Evolutionary conservation across 2,329 filamentous ascomycete genomes (phyloP), one percentile per base, ranked within the genome.

Genomic region (Phialophora chinensis): DNA sequence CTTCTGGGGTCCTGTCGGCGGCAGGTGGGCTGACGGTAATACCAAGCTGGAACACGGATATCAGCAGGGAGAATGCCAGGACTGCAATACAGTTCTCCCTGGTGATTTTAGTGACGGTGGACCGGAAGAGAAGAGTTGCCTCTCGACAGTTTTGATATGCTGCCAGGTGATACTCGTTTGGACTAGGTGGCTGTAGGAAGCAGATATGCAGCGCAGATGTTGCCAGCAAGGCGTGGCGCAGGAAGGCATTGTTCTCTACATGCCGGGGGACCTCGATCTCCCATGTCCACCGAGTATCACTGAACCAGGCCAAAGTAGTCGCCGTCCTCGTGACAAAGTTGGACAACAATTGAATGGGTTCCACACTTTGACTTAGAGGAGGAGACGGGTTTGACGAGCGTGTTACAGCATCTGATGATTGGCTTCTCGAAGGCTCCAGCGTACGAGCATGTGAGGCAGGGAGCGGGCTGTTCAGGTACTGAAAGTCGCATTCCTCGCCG

Each of bases 1-100:
- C 56, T 59, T 47, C 38, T 42, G 35, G 23, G 29, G 56, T 31
- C 25, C 4, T 20, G n/a, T 47, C 25, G 56, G 35, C 38, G 20
- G 35, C 38, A 29, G 56, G 35, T 47, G 14, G 4, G 11, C 14
- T 29, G 12, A 17, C 17, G 4, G 27, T 27, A 17, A 17, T 27
- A 27, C 56, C 56, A 42, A 59, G 56, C 56, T 59, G 56, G 31
- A 59, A 59, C 11, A 59, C 56, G 20, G 56, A 59, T 59, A 59
- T 59, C 56, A 59, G 8, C 17, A 59, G 31, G 25, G 56, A 59
- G 56, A 59, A 59, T 12, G 33, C 56, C 3, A 59, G 14, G 5
- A 59, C 56, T 59, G 56, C 56, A 25, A 59, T n/a, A 25, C 56
- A 59, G 56, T 59, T 59, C 20, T 59, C 56, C 20, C 17, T 47